Evolutionary conservation across 176 grass and related monocot genomes (phyloP), one percentile per base, ranked within the genome.

Genomic region (Metroxylon sagu): DNA sequence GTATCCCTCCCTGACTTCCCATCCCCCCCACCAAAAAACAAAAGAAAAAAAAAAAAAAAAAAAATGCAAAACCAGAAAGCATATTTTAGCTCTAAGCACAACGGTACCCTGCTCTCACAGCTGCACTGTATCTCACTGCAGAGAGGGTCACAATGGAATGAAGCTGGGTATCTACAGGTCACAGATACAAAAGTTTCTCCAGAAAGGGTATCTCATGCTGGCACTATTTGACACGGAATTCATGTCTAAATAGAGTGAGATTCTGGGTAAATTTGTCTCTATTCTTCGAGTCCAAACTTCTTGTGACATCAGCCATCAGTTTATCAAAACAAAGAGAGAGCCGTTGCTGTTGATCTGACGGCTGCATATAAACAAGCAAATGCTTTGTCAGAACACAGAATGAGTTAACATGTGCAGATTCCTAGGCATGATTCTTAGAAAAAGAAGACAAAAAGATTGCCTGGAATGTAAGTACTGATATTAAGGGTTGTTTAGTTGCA

Each of bases 201-300:
- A 82, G 28, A 48, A 35, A 35, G 8, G 6, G 31, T 1, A 35
- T 7, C 0, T 48, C 68, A 58, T 62, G 27, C 30, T 61, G 26
- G 5, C 60, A 57, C 27, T 73, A 97, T 83, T 98, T 98, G 60
- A 75, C 64, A 52, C 94, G 88, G 49, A 98, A 98, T 75, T 98
- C 94, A 69, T 79, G 82, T 52, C 76, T 92, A 58, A 98, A 93
- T 70, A 86, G 57, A 61, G 88, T 92, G 48, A 98, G 94, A 64
- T 98, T 98, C 78, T 98, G 85, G 77, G 88, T 93, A 70, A 98
- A 98, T 83, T 81, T 98, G 54, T 98, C 94, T 51, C 88, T 80
- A 59, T 93, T 98, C 79, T 93, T 98, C 26, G 88, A 81, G 79
- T 98, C 94, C 75, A 98, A 70, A 71, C 80, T 98, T 71, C 85